Percentiles rank a stretch among this genome's conserved stretches.
These are phyloP conservation scores for Podosphaera xanthii DNA, from an alignment of 2,329 filamentous ascomycete genomes.

Conservation along the genomic window DNA sequence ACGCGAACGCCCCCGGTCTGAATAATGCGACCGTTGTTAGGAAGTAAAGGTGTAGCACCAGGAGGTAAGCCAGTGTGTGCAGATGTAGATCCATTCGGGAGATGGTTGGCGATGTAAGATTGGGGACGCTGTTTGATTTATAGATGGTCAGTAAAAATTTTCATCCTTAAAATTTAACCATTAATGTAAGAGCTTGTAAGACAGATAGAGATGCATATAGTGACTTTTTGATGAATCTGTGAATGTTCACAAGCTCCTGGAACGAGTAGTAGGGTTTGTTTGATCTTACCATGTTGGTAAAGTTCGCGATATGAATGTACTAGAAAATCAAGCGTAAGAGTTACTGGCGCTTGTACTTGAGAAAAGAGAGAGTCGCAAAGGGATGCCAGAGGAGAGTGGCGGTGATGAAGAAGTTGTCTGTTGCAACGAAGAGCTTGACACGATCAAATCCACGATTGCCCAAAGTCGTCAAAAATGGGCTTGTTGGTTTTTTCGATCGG, in stretches of 20 bases:
- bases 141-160: conserved; percentile 8
- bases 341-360: not conserved
- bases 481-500: not conserved
- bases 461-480: not conserved
- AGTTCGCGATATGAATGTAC: not conserved
- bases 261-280: not conserved
- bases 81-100: conserved; percentile 36
- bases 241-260: not conserved
- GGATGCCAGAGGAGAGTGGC: not conserved
- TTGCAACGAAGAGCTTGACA: not conserved
- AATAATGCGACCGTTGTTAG: conserved; percentile 43
- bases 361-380: not conserved
- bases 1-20: conserved; percentile 43
- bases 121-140: conserved; percentile 16
- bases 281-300: not conserved
- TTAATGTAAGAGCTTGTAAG: not conserved
- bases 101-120: conserved; percentile 21
- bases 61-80: conserved; percentile 25
- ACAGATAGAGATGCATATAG: not conserved
- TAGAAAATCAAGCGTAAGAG: not conserved
- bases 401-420: not conserved
- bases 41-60: conserved; percentile 39
- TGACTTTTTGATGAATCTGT: not conserved
- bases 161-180: not conserved
- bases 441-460: not conserved